Percentiles rank a stretch among this genome's conserved stretches.
These are phyloP conservation scores for Fraxinus baroniana DNA, from an alignment of 305 asterid genomes.

Conservation along the genomic window DNA sequence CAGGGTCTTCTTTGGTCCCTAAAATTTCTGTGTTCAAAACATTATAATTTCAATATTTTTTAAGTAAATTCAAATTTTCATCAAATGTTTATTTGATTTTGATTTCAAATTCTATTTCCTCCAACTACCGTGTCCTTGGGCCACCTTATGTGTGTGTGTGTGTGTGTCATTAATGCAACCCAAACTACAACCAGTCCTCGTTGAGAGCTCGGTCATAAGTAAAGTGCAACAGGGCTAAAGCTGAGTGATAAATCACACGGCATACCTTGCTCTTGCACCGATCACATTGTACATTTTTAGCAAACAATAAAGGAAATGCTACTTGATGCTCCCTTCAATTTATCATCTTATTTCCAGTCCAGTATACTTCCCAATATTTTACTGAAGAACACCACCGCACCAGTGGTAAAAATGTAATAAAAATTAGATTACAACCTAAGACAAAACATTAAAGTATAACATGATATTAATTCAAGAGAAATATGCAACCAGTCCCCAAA, in stretches of 20 bases:
- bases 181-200: neutral
- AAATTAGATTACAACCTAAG: neutral
- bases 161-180: neutral
- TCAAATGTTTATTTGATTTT: too few species aligned
- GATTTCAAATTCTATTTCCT: too few species aligned
- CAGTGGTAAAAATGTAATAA: neutral
- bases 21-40: too few species aligned
- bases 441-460: neutral
- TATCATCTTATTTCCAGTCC: neutral
- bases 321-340: neutral
- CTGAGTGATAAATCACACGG: neutral
- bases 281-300: neutral
- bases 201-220: neutral
- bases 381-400: neutral
- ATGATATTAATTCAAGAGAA: neutral
- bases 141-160: too few species aligned
- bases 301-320: neutral
- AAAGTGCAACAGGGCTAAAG: neutral
- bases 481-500: neutral
- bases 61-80: too few species aligned
- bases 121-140: too few species aligned
- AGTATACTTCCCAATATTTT: neutral
- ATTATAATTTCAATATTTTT: too few species aligned
- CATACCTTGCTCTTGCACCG: neutral
- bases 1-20: too few species aligned